Evolutionary conservation across 2,329 filamentous ascomycete genomes (phyloP).

Genomic region (Neonectria hederae): DNA sequence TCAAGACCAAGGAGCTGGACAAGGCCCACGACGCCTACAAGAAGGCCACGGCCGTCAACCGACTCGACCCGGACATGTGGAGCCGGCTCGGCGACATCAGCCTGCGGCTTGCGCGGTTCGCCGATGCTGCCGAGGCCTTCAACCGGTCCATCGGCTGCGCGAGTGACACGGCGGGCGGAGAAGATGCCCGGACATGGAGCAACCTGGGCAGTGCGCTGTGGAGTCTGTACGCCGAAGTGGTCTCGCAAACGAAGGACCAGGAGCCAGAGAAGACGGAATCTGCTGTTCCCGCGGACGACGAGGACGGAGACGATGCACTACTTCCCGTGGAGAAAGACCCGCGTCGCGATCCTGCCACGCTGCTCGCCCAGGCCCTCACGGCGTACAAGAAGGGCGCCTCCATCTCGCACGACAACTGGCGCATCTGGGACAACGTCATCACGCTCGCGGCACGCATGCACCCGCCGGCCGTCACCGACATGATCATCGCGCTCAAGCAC

Average conservation of each 20-base stretch:
- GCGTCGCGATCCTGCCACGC: constrained; percentile 62
- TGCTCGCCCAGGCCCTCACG: constrained; percentile 78
- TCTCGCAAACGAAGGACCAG: constrained; percentile 50
- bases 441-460: constrained; percentile 82
- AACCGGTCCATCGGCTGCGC: constrained; percentile 77
- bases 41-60: constrained; percentile 80
- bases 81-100: constrained; percentile 89
- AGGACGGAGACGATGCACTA: constrained; percentile 39
- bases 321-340: constrained; percentile 36
- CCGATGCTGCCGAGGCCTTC: constrained; percentile 85
- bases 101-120: constrained; percentile 79
- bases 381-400: constrained; percentile 89
- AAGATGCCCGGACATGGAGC: constrained; percentile 92
- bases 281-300: constrained; percentile 32
- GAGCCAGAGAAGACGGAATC: constrained; percentile 32
- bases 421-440: constrained; percentile 97
- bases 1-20: constrained; percentile 71
- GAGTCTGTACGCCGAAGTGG: constrained; percentile 68
- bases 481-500: constrained; percentile 77
- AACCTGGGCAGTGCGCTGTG: constrained; percentile 89
- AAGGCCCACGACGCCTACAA: constrained; percentile 81
- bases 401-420: constrained; percentile 85
- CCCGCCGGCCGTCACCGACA: constrained; percentile 78
- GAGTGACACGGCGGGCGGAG: constrained; percentile 74
- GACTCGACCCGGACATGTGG: constrained; percentile 86